phyloP scores from a whole-genome alignment of 495 filamentous ascomycete genomes.

The Penicillium bovifimosum region DNA sequence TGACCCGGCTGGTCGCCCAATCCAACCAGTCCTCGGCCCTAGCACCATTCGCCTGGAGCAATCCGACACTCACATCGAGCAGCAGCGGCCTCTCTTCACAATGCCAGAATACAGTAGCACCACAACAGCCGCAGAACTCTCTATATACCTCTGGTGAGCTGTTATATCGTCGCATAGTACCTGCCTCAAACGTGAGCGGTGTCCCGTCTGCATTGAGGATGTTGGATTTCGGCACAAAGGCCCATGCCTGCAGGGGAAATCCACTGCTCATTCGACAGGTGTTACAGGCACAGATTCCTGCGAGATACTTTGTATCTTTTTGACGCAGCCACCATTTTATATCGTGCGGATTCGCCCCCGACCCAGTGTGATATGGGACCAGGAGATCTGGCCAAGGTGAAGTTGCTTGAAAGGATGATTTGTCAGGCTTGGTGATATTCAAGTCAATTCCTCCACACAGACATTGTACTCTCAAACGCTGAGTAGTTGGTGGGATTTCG shows the following conservation, averaged over 20 bases:
- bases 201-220: constrained; percentile 42
- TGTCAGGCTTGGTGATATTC: constrained; percentile 38
- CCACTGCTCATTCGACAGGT: constrained; percentile 59
- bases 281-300: constrained; percentile 60
- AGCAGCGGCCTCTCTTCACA: constrained; percentile 48
- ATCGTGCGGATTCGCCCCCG: constrained; percentile 36
- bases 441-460: constrained; percentile 42
- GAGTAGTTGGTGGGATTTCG: background rate
- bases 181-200: constrained; percentile 39
- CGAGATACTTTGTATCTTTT: constrained; percentile 48
- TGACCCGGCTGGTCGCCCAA: constrained; percentile 55
- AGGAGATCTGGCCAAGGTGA: constrained; percentile 53
- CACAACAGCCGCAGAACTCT: constrained; percentile 61
- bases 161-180: constrained; percentile 47
- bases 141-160: constrained; percentile 51
- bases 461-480: constrained; percentile 32
- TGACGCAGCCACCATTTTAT: constrained; percentile 50
- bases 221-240: constrained; percentile 59
- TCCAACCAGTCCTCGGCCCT: constrained; percentile 55
- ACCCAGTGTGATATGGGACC: constrained; percentile 40
- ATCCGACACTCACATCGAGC: constrained; percentile 61
- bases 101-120: constrained; percentile 65
- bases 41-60: constrained; percentile 50
- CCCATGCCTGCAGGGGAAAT: constrained; percentile 64
- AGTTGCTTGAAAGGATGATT: constrained; percentile 31